Evolutionary conservation across 495 filamentous ascomycete genomes (phyloP), one percentile per base, ranked within the genome.

Genomic region (Penicillium arizonense): DNA sequence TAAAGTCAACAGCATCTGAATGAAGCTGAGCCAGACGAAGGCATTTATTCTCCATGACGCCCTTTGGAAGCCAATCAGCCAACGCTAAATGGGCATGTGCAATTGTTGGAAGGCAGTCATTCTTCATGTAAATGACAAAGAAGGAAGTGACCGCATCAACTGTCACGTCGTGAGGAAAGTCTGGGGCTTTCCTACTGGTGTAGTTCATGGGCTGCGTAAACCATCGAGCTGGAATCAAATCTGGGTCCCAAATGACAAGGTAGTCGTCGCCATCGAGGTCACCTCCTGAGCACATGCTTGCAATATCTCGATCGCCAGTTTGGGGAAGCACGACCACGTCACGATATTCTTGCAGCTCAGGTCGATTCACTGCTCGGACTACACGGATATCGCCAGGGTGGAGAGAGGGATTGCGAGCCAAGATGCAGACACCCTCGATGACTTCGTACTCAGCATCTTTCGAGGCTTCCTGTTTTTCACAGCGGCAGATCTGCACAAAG

Each of bases 261-360:
- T 88, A 99, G 63, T 97, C 95, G 58, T 99, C 94, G 0, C 94
- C 94, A 69, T 99, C 94, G 3, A 99, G 75, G 65, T 99, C 94
- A 5, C 94, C 95, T 3, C 94, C 94, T 5, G 94, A 96, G 56
- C 91, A 94, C 94, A 97, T 97, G 53, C 86, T 89, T 7, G 91
- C 80, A 23, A 99, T 68, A 56, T 92, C 90, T 35, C 87, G 78
- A 67, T 97, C 92, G 0, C 94, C 94, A 0, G 77, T 86, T 36
- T 87, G 81, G 1, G 94, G 91, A 36, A 99, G 83, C 5, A 96
- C 91, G 18, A 97, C 86, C 11, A 94, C 88, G 61, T 97, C 83
- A 26, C 81, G 80, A 5, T 97, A 78, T 58, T 96, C 87, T 32
- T 78, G 76, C 6, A 99, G 77, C 9, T 72, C 72, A 3, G 86